Percentiles rank a stretch among this genome's conserved stretches.
phyloP scores from a whole-genome alignment of 345 rosid genomes.

The Turritis glabra region DNA sequence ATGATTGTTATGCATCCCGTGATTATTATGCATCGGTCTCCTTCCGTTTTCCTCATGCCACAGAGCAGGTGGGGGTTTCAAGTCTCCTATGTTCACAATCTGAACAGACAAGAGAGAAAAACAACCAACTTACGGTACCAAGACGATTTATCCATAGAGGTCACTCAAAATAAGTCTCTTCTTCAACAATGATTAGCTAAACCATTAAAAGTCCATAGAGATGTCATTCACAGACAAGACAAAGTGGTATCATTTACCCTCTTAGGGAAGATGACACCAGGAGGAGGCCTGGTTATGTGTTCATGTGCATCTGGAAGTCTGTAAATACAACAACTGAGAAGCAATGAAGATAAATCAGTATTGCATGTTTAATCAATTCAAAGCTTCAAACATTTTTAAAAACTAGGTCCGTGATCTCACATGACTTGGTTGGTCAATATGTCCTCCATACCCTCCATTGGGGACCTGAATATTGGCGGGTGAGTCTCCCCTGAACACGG shows the following conservation, averaged over 20 bases:
- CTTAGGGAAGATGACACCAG: constrained; percentile 81
- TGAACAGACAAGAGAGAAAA: constrained; percentile 36
- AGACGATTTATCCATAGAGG: not conserved
- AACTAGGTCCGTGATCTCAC: constrained; percentile 49
- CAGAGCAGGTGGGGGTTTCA: constrained; percentile 70
- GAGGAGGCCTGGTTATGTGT: constrained; percentile 72
- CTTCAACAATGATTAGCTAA: not conserved
- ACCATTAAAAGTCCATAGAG: not conserved
- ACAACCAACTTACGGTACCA: constrained; percentile 1
- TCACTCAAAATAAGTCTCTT: constrained; percentile 5
- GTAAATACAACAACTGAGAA: constrained; percentile 78
- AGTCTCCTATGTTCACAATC: constrained; percentile 64
- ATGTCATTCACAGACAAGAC: not conserved
- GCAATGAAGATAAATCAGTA: constrained; percentile 10
- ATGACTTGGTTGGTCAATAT: constrained; percentile 85
- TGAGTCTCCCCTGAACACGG: constrained; percentile 87
- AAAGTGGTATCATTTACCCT: constrained; percentile 50
- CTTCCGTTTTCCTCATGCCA: constrained; percentile 92
- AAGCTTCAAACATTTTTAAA: not conserved
- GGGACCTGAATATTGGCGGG: constrained; percentile 91
- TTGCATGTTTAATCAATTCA: not conserved
- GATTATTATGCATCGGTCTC: constrained; percentile 56
- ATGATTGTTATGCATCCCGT: constrained; percentile 41
- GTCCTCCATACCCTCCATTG: constrained; percentile 84
- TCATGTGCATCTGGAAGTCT: constrained; percentile 79